phyloP scores from a whole-genome alignment of 768 basidiomycete species.

The Exidia glandulosa region DNA sequence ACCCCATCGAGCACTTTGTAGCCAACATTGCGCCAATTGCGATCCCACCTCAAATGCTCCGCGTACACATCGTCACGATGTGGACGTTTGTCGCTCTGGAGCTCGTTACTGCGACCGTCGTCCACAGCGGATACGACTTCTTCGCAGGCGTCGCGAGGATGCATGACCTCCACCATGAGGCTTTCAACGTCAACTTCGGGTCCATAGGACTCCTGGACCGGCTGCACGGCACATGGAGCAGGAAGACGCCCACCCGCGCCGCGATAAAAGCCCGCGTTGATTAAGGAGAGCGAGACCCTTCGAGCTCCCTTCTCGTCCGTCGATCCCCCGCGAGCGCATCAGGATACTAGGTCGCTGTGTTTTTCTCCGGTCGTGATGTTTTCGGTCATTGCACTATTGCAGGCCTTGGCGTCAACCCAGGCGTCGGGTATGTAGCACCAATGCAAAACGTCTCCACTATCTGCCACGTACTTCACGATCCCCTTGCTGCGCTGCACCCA shows the following conservation, averaged over 20 bases:
- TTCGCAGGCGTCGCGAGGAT: constrained; percentile 13
- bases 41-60: constrained; percentile 14
- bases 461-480: too few relatives aligned
- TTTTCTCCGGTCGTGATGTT: too few relatives aligned
- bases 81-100: constrained; percentile 18
- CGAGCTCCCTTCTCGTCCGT: neutral
- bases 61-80: constrained; percentile 17
- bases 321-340: too few relatives aligned
- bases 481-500: too few relatives aligned
- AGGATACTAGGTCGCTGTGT: too few relatives aligned
- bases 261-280: neutral
- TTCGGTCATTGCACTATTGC: too few relatives aligned
- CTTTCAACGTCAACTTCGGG: constrained; percentile 18
- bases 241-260: neutral
- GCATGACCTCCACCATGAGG: constrained; percentile 22
- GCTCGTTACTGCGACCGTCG: constrained; percentile 18
- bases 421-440: too few relatives aligned
- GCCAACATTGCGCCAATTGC: constrained; percentile 18
- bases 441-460: too few relatives aligned
- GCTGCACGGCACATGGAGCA: constrained; percentile 3
- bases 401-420: too few relatives aligned
- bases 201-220: constrained; percentile 18
- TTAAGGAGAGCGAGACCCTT: neutral
- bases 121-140: constrained; percentile 22
- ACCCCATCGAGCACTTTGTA: constrained; percentile 17